A percentile compares a stretch with the other conserved stretches of the same genome.
phyloP scores from a whole-genome alignment of 1,284 basidiomycete genomes.

The Cutaneotrichosporon dermatis region DNA sequence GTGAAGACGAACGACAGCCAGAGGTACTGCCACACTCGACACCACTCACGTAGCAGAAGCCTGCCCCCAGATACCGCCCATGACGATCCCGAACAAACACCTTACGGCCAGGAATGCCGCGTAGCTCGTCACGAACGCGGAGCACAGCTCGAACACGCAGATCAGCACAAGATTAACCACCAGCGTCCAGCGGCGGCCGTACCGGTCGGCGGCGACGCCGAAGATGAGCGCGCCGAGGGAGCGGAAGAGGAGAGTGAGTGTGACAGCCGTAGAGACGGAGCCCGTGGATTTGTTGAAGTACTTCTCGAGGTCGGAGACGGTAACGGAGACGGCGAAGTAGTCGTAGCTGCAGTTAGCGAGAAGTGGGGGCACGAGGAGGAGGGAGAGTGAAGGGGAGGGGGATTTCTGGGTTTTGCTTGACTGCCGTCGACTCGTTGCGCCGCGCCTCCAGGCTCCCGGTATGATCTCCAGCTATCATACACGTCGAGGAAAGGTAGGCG shows the following conservation, averaged over 20 bases:
- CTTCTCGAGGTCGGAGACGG: conserved; percentile 55
- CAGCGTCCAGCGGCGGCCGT: conserved; percentile 88
- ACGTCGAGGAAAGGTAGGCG: too few relatives aligned
- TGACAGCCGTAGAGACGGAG: conserved; percentile 65
- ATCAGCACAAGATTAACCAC: conserved; percentile 69
- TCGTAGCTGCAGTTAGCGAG: conserved; percentile 21
- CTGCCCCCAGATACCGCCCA: conserved; percentile 54
- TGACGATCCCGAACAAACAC: conserved; percentile 75
- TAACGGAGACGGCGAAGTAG: conserved; percentile 17
- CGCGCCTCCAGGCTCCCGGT: too few relatives aligned
- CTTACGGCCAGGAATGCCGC: conserved; percentile 51
- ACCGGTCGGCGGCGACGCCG: conserved; percentile 70
- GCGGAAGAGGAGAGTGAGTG: conserved; percentile 86
- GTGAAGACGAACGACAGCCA: too few relatives aligned
- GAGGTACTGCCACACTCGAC: too few relatives aligned
- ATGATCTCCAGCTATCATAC: too few relatives aligned
- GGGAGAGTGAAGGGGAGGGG: too few relatives aligned
- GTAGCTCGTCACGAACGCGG: conserved; percentile 52
- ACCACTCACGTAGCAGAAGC: too few relatives aligned
- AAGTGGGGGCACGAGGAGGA: too few relatives aligned
- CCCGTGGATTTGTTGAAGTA: conserved; percentile 36
- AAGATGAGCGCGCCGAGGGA: conserved; percentile 83
- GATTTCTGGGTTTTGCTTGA: too few relatives aligned
- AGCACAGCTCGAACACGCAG: conserved; percentile 70
- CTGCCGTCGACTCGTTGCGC: too few relatives aligned